Evolutionary conservation across 2,329 filamentous ascomycete genomes (phyloP), one percentile per base, ranked within the genome.

Genomic region (Bisporella sp.): DNA sequence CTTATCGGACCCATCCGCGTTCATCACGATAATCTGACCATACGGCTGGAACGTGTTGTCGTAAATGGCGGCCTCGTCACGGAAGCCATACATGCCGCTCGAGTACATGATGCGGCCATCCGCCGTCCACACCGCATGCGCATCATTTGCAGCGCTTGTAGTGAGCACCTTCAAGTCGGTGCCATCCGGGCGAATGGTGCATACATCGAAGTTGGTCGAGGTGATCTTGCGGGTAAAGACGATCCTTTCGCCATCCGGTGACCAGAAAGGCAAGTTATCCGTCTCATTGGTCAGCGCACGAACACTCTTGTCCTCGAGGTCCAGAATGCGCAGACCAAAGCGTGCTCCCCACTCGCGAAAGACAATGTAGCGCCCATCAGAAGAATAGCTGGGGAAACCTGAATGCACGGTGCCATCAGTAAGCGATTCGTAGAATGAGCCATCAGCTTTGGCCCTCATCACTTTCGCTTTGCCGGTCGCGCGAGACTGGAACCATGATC

Each of bases 21-120:
- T 60, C 70, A 73, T 73, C n/a, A 68, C 51, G 45, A 71, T 62
- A 42, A 73, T 69, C 62, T 73, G 69, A 0, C 70, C 70, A 42
- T 72, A 72, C 0, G 69, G 71, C 59, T 74, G 68, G 56, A 73
- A 73, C 1, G 70, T 72, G 35, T 70, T 53, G 47, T 73, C 71
- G 46, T 68, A 73, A 1, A 67, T 55, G 1, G 66, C 62, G 8
- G 64, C 62, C 61, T 74, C 71, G 41, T 69, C 66, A 35, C 68
- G 62, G 59, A 73, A 73, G 2, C 70, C 71, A 48, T 68, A 73
- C 68, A 69, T 68, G 4, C 70, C 70, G 7, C 61, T 71, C 5
- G 57, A 66, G 40, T 64, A 74, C 54, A 71, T 53, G 35, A 74
- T 73, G 5, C 64, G 62, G 6, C 69, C 69, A 58, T 73, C 70